A percentile compares a stretch with the other conserved stretches of the same genome.
phyloP scores from a whole-genome alignment of 75 land plant genomes.

The Pinus albicaulis region DNA sequence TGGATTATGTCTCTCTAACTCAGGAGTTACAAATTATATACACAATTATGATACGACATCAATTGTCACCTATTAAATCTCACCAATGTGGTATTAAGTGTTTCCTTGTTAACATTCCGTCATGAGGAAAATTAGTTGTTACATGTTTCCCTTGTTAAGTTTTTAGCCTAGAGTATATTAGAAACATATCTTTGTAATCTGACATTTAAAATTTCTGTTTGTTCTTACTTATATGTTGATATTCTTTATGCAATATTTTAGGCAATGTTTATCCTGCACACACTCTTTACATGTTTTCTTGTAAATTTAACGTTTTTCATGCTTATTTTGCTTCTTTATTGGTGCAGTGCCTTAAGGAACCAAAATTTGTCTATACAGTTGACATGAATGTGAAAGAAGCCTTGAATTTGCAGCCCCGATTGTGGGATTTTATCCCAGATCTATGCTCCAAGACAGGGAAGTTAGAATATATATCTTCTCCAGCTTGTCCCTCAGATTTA shows the following conservation, averaged over 20 bases:
- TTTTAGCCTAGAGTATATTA: background rate
- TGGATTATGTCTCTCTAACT: too few relatives aligned
- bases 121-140: background rate
- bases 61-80: too few relatives aligned
- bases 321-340: conserved; percentile 8
- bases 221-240: background rate
- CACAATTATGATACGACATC: too few relatives aligned
- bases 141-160: background rate
- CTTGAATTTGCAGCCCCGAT: conserved; percentile 47
- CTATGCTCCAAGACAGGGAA: conserved; percentile 66
- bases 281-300: background rate
- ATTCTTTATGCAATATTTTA: background rate
- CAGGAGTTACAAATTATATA: too few relatives aligned
- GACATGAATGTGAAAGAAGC: conserved; percentile 78
- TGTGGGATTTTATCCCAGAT: conserved; percentile 58
- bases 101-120: background rate
- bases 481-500: conserved; percentile 29
- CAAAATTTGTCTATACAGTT: conserved; percentile 88
- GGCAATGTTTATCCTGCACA: background rate
- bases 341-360: conserved; percentile 57
- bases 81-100: background rate
- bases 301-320: background rate
- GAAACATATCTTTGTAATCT: conserved; percentile 1
- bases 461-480: conserved; percentile 49
- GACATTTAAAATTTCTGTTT: background rate